Conservation (phyloP, 2,329 filamentous ascomycete species). For the Monosporascus ibericus region DNA sequence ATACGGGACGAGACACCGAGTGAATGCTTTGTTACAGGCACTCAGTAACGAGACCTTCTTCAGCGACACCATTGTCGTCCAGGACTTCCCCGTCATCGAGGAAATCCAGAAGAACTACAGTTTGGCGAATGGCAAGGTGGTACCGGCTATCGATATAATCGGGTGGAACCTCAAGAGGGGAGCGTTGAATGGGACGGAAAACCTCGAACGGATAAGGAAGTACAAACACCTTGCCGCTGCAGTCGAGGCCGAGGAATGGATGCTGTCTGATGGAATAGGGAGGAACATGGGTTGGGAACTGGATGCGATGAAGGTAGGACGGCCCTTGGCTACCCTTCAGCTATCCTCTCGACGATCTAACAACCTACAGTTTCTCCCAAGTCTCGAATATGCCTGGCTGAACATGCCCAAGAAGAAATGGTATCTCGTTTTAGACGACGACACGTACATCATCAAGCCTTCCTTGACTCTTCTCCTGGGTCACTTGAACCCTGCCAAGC, state of each 20-base stretch:
- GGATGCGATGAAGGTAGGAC: constrained; percentile 29
- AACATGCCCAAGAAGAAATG: constrained; percentile 49
- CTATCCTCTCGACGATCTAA: constrained; percentile 2
- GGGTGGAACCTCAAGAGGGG: constrained; percentile 26
- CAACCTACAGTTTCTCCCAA: constrained; percentile 42
- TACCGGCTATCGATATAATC: constrained; percentile 25
- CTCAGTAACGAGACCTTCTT: constrained; percentile 34
- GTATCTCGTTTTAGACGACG: constrained; percentile 54
- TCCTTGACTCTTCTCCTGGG: constrained; percentile 42
- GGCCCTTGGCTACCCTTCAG: neutral
- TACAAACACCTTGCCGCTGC: constrained; percentile 25
- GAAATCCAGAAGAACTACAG: constrained; percentile 15
- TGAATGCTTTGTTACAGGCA: constrained; percentile 41
- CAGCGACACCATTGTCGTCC: constrained; percentile 42
- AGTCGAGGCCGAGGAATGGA: constrained; percentile 27
- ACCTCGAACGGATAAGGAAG: constrained; percentile 24
- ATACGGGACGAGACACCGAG: constrained; percentile 45
- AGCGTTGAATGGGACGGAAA: constrained; percentile 19
- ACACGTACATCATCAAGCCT: constrained; percentile 47
- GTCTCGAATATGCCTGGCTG: constrained; percentile 45
- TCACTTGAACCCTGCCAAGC: constrained; percentile 40
- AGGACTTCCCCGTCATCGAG: constrained; percentile 38
- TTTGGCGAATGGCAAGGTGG: constrained; percentile 19
- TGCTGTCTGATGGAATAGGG: constrained; percentile 24
- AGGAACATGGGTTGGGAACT: constrained; percentile 28